Base-by-base conservation (phyloP, 805 yeast genomes). In the Metschnikowia cerradonensis region DNA sequence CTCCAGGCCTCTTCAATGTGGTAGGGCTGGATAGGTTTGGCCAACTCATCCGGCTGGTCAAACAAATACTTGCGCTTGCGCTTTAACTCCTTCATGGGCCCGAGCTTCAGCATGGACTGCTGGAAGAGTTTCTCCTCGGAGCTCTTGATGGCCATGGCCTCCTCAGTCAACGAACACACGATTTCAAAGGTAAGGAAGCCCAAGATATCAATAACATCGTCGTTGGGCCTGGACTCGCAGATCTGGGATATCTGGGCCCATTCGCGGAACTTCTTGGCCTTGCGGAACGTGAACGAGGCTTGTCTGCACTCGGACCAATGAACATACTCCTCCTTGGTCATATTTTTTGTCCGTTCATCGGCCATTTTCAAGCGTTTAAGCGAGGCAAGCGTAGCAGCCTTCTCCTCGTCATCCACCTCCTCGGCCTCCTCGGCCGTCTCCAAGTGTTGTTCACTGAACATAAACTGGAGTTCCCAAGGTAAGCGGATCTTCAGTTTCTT, bases 291-390 rank as follows among this genome's bases (percentile, higher is more conserved):
- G 66, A 94, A 94, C 52, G 95, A 85, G 1, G 98, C 98, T 67
- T 94, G 99, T 54, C 99, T 81, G 69, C 99, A 94, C 63, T 94
- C 99, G 11, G 96, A 88, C 97, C 98, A 94, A 66, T 94, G 99
- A 15, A 91, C 99, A 62, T 94, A 94, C 65, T 94, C 99, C 61
- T 94, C 97, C 63, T 84, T 86, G 0, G 99, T 94, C 99, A 94
- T 94, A 58, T 86, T 80, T 56, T 77, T 81, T 0, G 99, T 94
- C 54, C 99, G 77, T 47, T 94, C 97, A 68, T 94, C 99, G 3
- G 97, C 97, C 67, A 82, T 84, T 61, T 90, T 90, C 57, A 94
- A 77, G 51, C 97, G 75, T 66, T 90, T 90, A 66, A 90, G 71
- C n/a, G 96, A 89, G 0, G 96, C 94, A 30, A 85, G 67, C 33